A percentile compares a stretch with the other conserved stretches of the same genome.
phyloP scores from a whole-genome alignment of 768 basidiomycete genomes.

The Tulasnella sp. region DNA sequence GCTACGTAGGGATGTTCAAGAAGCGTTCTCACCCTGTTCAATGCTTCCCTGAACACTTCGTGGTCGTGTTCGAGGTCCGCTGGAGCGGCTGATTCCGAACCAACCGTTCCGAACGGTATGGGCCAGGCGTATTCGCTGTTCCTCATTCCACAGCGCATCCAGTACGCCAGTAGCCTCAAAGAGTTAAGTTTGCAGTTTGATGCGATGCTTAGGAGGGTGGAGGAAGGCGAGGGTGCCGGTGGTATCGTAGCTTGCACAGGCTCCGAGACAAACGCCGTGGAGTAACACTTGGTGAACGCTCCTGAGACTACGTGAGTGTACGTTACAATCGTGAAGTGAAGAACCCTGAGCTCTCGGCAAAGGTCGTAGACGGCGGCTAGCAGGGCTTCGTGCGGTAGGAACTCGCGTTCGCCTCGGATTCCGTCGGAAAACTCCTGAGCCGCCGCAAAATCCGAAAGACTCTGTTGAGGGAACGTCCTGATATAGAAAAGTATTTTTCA shows the following conservation, averaged over 20 bases:
- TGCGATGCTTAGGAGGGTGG: background rate
- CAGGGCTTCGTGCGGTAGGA: background rate
- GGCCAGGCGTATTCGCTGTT: background rate
- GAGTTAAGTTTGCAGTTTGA: background rate
- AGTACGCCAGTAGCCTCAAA: background rate
- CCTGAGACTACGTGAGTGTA: background rate
- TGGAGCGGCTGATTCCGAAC: background rate
- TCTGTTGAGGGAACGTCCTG: background rate
- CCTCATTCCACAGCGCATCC: constrained; percentile 2
- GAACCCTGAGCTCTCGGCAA: background rate
- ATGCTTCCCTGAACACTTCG: background rate
- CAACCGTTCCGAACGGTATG: too few relatives aligned
- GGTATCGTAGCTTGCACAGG: background rate
- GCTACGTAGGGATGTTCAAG: background rate
- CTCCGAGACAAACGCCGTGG: background rate
- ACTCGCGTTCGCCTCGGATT: background rate
- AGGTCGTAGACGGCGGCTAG: background rate
- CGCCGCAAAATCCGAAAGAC: background rate
- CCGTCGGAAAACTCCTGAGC: background rate
- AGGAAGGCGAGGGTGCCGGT: background rate
- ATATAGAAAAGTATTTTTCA: too few relatives aligned
- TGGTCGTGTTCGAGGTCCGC: background rate
- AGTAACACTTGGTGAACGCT: background rate
- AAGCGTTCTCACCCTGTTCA: background rate
- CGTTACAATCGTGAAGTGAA: background rate